Evolutionary conservation across 495 filamentous ascomycete genomes (phyloP), one percentile per base, ranked within the genome.

Genomic region (Tuber aestivum): DNA sequence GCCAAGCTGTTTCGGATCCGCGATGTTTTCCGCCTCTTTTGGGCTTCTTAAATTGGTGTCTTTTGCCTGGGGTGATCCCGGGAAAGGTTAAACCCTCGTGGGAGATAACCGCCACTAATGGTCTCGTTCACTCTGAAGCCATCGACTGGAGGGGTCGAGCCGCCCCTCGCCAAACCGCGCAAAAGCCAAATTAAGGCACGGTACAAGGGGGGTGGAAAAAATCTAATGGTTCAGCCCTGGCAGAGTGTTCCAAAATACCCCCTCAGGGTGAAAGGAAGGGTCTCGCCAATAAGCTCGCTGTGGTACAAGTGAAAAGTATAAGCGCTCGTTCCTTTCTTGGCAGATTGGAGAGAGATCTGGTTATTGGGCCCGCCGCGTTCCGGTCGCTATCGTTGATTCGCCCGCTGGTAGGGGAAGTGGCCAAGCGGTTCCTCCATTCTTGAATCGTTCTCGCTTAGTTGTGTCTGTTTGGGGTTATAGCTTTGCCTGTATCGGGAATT

Each of bases 61-160:
- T 27, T 27, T 16, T 32, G 56, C 3, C 3, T 65, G 10, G 56
- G 16, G 16, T 12, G 3, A 65, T 65, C 5, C 56, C 56, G 56
- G 10, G 18, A 32, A 32, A 32, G 12, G 56, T 65, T 65, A 65
- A 32, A 2, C 27, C 32, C n/a, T 1, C 56, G 56, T 27, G 56
- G 56, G 56, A 65, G 56, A 65, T 65, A 65, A 65, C 56, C 56
- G 56, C 56, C 56, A 65, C n/a, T 10, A 16, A 16, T 65, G 56
- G 10, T 65, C 32, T 65, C 56, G 3, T 2, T 27, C 56, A n/a
- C 18, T 32, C 2, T 18, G 56, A 65, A 65, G n/a, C n/a, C 18
- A 65, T 65, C 56, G n/a, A 56, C 48, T 56, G 23, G 48, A 32
- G 56, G 9, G 27, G 14, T 1, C 56, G 8, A 56, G 23, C 8